Percentiles rank a stretch among this genome's conserved stretches.
These are phyloP conservation scores for Fusarium oligoseptatum DNA, from an alignment of 2,329 filamentous ascomycete genomes.

Conservation along the genomic window DNA sequence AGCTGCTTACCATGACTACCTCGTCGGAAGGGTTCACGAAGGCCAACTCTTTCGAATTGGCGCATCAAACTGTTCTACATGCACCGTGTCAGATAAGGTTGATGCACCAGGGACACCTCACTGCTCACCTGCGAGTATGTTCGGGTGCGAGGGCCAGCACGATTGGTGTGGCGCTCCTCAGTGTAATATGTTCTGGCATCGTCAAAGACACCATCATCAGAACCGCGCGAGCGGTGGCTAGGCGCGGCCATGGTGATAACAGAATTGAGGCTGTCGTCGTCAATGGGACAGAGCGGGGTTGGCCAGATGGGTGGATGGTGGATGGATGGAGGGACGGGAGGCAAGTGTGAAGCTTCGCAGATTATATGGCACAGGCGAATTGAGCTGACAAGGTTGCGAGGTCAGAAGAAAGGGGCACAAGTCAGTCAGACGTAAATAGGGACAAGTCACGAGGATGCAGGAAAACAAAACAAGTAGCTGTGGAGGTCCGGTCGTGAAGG, in stretches of 20 bases:
- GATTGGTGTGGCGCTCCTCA: constrained; percentile 66
- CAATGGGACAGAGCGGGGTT: constrained; percentile 21
- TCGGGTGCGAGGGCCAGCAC: constrained; percentile 64
- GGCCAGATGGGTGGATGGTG: not conserved
- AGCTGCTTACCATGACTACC: constrained; percentile 68
- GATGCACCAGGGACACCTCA: not conserved
- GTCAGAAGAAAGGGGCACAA: constrained; percentile 14
- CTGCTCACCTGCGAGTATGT: constrained; percentile 68
- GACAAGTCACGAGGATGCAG: constrained; percentile 31
- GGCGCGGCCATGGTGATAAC: constrained; percentile 46
- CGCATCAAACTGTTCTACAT: constrained; percentile 65
- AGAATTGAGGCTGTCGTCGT: constrained; percentile 12
- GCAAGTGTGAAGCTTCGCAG: constrained; percentile 4
- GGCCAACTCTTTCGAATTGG: constrained; percentile 65
- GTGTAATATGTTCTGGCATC: constrained; percentile 72
- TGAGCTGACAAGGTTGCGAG: constrained; percentile 25
- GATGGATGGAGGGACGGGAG: constrained; percentile 2
- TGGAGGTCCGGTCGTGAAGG: constrained; percentile 11
- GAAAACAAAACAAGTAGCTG: constrained; percentile 32
- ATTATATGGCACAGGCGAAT: constrained; percentile 24
- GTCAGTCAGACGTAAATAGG: constrained; percentile 22
- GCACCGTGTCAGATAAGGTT: constrained; percentile 45
- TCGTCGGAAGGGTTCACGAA: constrained; percentile 68
- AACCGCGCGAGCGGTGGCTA: constrained; percentile 52
- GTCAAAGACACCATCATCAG: constrained; percentile 65